Conservation (phyloP, 108 stramenopile species). For the Cylindrotheca closterium region DNA sequence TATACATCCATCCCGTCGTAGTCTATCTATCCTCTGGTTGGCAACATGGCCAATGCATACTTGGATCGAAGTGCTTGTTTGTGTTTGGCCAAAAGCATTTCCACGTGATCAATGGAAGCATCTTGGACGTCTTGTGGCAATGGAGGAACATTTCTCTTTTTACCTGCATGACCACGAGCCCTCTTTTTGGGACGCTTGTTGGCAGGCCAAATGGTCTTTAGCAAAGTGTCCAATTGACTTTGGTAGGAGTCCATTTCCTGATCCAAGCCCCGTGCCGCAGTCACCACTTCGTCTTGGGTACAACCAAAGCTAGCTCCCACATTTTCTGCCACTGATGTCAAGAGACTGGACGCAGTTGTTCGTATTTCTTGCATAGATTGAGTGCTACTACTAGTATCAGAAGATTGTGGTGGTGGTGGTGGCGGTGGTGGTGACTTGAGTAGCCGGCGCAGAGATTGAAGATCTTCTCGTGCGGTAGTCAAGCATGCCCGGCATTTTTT, state of each 20-base stretch:
- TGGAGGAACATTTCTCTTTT: background rate
- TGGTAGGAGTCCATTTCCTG: background rate
- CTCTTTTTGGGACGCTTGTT: background rate
- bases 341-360: background rate
- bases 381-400: too few relatives aligned
- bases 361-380: background rate
- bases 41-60: slow-evolving; percentile 3
- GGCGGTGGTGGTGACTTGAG: background rate
- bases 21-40: slow-evolving; percentile 3
- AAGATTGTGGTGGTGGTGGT: background rate
- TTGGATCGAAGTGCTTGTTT: slow-evolving; percentile 5
- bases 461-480: background rate
- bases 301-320: background rate
- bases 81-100: background rate
- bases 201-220: background rate
- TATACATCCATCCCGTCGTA: too few relatives aligned
- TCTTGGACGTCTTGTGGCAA: background rate
- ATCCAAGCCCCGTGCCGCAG: background rate
- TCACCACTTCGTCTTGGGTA: background rate
- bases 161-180: background rate
- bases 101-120: background rate
- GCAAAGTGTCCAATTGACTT: background rate
- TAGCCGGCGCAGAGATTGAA: background rate
- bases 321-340: background rate
- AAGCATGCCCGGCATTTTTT: background rate